phyloP scores from a whole-genome alignment of 345 rosid genomes.

The Citrus cavaleriei region DNA sequence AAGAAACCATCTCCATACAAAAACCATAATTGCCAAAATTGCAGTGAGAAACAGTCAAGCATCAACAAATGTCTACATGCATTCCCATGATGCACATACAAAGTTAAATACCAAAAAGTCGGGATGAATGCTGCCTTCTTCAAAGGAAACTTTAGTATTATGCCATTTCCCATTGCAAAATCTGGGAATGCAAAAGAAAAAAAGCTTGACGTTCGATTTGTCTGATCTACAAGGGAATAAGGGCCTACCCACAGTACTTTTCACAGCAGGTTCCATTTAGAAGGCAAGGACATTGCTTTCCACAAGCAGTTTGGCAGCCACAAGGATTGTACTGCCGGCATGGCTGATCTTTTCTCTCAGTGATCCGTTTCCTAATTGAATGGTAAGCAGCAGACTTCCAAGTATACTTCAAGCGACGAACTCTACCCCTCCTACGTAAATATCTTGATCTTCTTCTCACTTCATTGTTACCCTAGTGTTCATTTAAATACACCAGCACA shows the following conservation, averaged over 20 bases:
- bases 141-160: not conserved
- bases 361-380: conserved; percentile 85
- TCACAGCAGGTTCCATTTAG: conserved; percentile 97
- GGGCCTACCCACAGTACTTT: conserved; percentile 96
- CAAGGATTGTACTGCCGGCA: conserved; percentile 99
- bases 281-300: conserved; percentile 91
- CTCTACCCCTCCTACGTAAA: conserved; percentile 90
- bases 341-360: conserved; percentile 97
- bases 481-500: conserved; percentile 13
- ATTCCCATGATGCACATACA: not conserved
- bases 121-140: not conserved
- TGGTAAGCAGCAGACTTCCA: conserved; percentile 99
- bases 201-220: not conserved
- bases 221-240: conserved; percentile 11
- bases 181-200: not conserved
- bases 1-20: not conserved
- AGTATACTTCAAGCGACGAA: conserved; percentile 96
- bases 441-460: conserved; percentile 92
- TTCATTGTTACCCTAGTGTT: conserved; percentile 62
- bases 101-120: not conserved
- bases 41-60: not conserved
- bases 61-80: not conserved
- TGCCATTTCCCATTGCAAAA: not conserved
- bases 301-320: conserved; percentile 85
- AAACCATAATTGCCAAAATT: not conserved